Conservation (phyloP, 2,329 filamentous ascomycete species). For the Pyrenochaeta sp. region DNA sequence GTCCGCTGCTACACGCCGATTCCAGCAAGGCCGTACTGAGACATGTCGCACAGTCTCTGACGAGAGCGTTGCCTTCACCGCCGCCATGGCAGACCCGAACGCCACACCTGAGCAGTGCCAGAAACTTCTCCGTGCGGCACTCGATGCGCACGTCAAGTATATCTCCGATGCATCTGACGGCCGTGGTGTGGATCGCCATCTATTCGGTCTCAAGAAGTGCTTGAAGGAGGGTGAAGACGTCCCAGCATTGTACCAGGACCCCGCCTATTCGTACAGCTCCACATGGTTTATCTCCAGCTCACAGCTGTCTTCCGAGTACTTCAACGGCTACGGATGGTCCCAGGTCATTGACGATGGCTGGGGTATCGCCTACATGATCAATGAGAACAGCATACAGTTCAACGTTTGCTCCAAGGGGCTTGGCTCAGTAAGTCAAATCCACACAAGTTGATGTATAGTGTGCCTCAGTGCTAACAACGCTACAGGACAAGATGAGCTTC, state of each 20-base stretch:
- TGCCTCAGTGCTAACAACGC: constrained; percentile 22
- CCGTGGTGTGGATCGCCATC: constrained; percentile 91
- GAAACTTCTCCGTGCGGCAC: constrained; percentile 81
- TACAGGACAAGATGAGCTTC: constrained; percentile 84
- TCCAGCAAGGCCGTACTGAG: constrained; percentile 95
- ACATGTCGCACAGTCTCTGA: constrained; percentile 93
- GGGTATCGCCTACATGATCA: constrained; percentile 99
- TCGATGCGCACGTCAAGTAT: constrained; percentile 86
- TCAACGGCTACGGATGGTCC: constrained; percentile 99
- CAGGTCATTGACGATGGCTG: constrained; percentile 97
- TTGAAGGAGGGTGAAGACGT: constrained; percentile 81
- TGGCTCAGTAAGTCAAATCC: constrained; percentile 65
- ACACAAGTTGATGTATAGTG: neutral
- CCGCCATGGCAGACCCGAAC: constrained; percentile 77
- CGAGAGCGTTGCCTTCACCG: constrained; percentile 89
- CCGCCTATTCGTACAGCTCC: constrained; percentile 81
- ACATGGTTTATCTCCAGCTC: constrained; percentile 91
- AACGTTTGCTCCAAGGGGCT: constrained; percentile 95
- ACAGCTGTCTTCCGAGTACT: constrained; percentile 95
- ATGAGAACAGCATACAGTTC: constrained; percentile 98
- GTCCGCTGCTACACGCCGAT: constrained; percentile 91
- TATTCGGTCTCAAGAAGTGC: constrained; percentile 96
- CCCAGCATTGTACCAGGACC: constrained; percentile 86
- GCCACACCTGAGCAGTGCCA: constrained; percentile 71
- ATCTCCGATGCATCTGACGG: constrained; percentile 89